Conservation (phyloP, 2,329 filamentous ascomycete genomes). For the Apiospora aurea region DNA sequence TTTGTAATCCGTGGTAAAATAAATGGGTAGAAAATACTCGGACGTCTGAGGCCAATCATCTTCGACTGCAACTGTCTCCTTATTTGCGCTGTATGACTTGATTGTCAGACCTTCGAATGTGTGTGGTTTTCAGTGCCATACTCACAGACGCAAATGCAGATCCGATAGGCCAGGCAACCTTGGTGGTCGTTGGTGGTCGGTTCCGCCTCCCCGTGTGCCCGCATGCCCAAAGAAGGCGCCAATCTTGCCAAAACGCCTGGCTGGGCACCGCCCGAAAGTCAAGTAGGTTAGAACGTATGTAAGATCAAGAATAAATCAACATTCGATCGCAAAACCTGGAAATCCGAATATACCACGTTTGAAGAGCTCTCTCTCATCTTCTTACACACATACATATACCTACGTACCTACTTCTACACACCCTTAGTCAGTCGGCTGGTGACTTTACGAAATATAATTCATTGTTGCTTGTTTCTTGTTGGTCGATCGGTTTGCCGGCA, state of each 20-base stretch:
- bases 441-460: neutral
- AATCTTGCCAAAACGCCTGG: neutral
- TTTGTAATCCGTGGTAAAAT: no score
- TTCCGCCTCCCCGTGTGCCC: neutral
- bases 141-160: neutral
- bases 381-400: neutral
- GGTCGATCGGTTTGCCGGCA: neutral
- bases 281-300: neutral
- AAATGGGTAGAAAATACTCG: no score
- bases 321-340: neutral
- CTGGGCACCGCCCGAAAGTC: neutral
- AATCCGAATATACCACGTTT: neutral
- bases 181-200: slow-evolving; percentile 11
- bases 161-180: slow-evolving; percentile 11
- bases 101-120: neutral
- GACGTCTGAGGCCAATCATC: no score
- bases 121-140: neutral
- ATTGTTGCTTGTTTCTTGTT: neutral
- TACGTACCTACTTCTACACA: neutral
- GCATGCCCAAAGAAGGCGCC: neutral
- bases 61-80: neutral
- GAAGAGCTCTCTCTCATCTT: neutral
- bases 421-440: neutral
- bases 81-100: neutral
- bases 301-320: neutral